Evolutionary conservation across 1,284 basidiomycete species (phyloP).

Genomic region (Apiotrichum siamense): DNA sequence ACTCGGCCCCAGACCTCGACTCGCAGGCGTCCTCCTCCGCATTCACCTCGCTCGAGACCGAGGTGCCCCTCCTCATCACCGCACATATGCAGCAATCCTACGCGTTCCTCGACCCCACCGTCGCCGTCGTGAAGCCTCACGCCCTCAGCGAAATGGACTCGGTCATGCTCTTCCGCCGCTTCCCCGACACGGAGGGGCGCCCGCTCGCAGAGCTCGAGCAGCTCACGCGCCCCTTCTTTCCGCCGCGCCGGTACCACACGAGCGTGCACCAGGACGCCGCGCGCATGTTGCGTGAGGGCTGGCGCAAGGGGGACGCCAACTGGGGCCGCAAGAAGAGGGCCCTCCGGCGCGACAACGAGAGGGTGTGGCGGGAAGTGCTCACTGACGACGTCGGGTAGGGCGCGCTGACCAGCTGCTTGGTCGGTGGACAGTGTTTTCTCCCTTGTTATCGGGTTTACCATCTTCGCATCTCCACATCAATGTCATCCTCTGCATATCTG

Average conservation of each 20-base stretch:
- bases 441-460: too few species aligned
- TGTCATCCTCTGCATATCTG: too few species aligned
- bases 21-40: background rate
- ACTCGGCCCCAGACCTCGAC: conserved; percentile 4
- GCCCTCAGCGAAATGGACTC: background rate
- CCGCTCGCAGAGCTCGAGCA: background rate
- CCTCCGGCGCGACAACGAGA: background rate
- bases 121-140: background rate
- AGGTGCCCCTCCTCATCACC: conserved; percentile 1
- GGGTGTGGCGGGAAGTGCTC: background rate
- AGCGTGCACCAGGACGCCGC: background rate
- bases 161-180: background rate
- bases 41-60: conserved; percentile 3
- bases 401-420: too few species aligned
- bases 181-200: background rate
- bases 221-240: background rate
- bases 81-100: background rate
- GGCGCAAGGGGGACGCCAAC: background rate
- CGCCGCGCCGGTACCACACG: background rate
- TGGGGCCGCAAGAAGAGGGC: background rate
- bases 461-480: too few species aligned
- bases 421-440: background rate
- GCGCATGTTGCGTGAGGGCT: background rate
- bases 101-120: background rate
- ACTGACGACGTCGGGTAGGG: background rate